Conservation (phyloP, 1,139 yeast species). For the Zygotorulaspora mrakii region DNA sequence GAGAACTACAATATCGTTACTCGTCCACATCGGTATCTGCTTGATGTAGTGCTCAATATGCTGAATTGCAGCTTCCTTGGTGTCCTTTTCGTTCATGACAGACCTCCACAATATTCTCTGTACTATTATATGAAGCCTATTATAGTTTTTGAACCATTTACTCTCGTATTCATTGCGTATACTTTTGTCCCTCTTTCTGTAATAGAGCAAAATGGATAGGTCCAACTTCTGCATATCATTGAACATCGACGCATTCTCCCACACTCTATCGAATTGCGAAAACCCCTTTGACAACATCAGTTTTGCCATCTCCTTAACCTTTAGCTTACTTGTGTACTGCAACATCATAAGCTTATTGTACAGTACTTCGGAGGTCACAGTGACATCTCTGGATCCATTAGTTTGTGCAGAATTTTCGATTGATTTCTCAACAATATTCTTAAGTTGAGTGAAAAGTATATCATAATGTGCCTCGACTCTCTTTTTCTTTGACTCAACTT, state of each 20-base stretch:
- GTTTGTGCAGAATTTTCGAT: slow-evolving; percentile 10
- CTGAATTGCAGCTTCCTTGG: neutral
- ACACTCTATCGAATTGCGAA: slow-evolving; percentile 19
- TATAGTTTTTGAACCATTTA: slow-evolving; percentile 24
- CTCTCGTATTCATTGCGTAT: slow-evolving; percentile 16
- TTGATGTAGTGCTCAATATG: slow-evolving; percentile 5
- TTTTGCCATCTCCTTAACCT: slow-evolving; percentile 16
- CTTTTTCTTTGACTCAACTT: slow-evolving; percentile 22
- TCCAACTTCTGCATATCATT: slow-evolving; percentile 17
- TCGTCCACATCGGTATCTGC: slow-evolving; percentile 12
- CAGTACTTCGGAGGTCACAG: slow-evolving; percentile 16
- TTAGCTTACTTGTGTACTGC: slow-evolving; percentile 18
- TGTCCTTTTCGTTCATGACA: slow-evolving; percentile 6
- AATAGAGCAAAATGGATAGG: slow-evolving; percentile 27
- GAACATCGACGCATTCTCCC: slow-evolving; percentile 22
- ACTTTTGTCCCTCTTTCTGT: slow-evolving; percentile 19
- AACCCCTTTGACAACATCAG: slow-evolving; percentile 22
- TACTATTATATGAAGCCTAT: slow-evolving; percentile 20
- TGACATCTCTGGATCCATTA: neutral
- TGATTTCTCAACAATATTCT: slow-evolving; percentile 24
- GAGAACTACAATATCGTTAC: slow-evolving; percentile 16
- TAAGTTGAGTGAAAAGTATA: slow-evolving; percentile 27
- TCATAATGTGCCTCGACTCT: slow-evolving; percentile 32
- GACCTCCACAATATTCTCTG: slow-evolving; percentile 34
- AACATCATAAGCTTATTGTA: slow-evolving; percentile 25